Base-by-base conservation (phyloP, 2,329 filamentous ascomycete species). In the Chrysoporthe cubensis region DNA sequence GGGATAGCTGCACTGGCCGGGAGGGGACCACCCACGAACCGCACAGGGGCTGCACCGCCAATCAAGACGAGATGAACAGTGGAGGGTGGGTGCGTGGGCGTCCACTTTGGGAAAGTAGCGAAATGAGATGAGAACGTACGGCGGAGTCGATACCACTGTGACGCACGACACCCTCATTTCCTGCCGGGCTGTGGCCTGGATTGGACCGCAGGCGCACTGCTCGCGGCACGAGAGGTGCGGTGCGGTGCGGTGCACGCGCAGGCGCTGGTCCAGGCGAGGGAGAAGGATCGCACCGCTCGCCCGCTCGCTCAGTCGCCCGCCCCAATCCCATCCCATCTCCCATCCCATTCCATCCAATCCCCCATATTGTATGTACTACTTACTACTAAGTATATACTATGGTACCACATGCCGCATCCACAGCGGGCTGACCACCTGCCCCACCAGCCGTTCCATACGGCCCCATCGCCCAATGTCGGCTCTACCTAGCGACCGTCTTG, bases 41-140 rank as follows among this genome's bases (percentile, higher is more conserved):
- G 21, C 26, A 37, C 43, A 42, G 59, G 59, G 50, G 50, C 42
- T 40, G 26, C 26, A 13, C 43, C 3, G 14, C 59, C 59, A 61
- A 61, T 61, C 59, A 61, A 8, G 9, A 26, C 43, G 42, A 34
- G 21, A 44, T 48, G 26, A 44, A 8, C 21, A n/a, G 59, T 34
- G 26, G 26, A 40, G 59, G 59, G 59, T 32, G 13, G 59, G 42
- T 61, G 43, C 59, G 59, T 48, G 59, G 59, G 59, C 59, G 59
- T 61, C 59, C 59, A 61, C 59, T 61, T 61, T 61, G 9, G 59
- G 59, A 44, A 61, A 61, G 43, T 48, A 61, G 59, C 59, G 59
- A 61, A 61, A 61, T 61, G 59, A 61, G 16, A 18, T 61, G 59
- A 34, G 44, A 46, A 61, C 18, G 40, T 26, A 46, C 59, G 43